Evolutionary conservation across 108 stramenopile species (phyloP).

Genomic region (Aurantiochytrium sp.): DNA sequence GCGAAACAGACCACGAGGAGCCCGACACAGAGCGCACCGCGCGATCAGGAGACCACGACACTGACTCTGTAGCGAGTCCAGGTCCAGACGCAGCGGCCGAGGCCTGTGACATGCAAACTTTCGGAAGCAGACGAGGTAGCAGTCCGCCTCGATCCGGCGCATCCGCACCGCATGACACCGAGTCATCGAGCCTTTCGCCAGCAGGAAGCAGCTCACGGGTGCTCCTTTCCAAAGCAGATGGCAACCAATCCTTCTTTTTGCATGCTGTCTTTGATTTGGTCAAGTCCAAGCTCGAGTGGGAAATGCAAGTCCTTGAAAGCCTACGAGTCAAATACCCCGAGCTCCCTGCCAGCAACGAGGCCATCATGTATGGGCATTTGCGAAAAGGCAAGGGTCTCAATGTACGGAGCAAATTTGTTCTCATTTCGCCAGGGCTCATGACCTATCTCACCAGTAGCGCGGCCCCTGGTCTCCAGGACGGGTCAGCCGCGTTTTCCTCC

Average conservation of each 20-base stretch:
- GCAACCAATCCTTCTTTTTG: constrained; percentile 1
- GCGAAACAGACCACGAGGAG: too few species aligned
- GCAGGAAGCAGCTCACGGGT: neutral
- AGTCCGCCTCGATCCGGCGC: neutral
- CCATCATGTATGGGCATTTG: neutral
- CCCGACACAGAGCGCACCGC: too few species aligned
- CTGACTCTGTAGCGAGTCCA: too few species aligned
- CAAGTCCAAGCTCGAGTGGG: neutral
- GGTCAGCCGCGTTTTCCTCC: neutral
- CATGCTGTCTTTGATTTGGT: constrained; percentile 6
- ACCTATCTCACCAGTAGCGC: neutral
- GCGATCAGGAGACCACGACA: too few species aligned
- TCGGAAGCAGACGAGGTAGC: neutral
- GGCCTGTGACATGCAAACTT: too few species aligned
- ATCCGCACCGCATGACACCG: neutral
- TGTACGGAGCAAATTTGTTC: neutral
- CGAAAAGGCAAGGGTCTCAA: neutral
- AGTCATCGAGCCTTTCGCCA: neutral
- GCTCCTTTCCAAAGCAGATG: neutral
- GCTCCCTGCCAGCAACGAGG: constrained; percentile 8
- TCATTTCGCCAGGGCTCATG: neutral
- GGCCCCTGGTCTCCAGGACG: neutral
- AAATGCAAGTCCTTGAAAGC: neutral
- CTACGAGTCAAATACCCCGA: constrained; percentile 5
- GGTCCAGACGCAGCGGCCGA: too few species aligned